Evolutionary conservation across 192 early-diverging fungal genomes (phyloP), one percentile per base, ranked within the genome.

Genomic region (Gaertneriomyces semiglobifer): DNA sequence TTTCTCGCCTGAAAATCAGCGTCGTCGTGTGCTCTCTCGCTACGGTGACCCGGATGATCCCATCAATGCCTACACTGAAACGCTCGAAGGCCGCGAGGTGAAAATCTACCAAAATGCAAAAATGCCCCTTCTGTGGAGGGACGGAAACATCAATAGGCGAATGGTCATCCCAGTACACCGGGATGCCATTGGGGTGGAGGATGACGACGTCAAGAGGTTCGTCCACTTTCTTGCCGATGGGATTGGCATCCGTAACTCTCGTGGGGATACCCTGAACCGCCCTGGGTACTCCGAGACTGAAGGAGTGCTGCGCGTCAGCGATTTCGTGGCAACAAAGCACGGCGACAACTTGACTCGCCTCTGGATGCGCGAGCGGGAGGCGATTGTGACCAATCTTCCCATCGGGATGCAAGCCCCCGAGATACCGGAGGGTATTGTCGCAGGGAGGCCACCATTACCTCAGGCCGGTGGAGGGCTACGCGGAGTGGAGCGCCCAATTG

Each of bases 351-450:
- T 58, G n/a, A 7, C 7, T 25, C 16, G 56, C n/a, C 16, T 5
- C 20, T 58, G 56, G 56, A 58, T 41, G 4, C n/a, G n/a, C 56
- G 56, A 58, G 56, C 56, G 56, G 6, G 56, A 25, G 16, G 38
- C 4, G 38, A 58, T 58, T 33, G 56, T n/a, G n/a, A n/a, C n/a
- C n/a, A n/a, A n/a, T n/a, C n/a, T n/a, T n/a, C n/a, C n/a, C n/a
- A n/a, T n/a, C n/a, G n/a, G n/a, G n/a, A n/a, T n/a, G n/a, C n/a
- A n/a, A n/a, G n/a, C n/a, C n/a, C n/a, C n/a, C n/a, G n/a, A n/a
- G n/a, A n/a, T n/a, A n/a, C n/a, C n/a, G n/a, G n/a, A n/a, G n/a
- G n/a, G n/a, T n/a, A n/a, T n/a, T n/a, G n/a, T n/a, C n/a, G n/a
- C n/a, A n/a, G n/a, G n/a, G n/a, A n/a, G n/a, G n/a, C n/a, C n/a